phyloP scores from a whole-genome alignment of 2,329 filamentous ascomycete species.

The Claviceps monticola region DNA sequence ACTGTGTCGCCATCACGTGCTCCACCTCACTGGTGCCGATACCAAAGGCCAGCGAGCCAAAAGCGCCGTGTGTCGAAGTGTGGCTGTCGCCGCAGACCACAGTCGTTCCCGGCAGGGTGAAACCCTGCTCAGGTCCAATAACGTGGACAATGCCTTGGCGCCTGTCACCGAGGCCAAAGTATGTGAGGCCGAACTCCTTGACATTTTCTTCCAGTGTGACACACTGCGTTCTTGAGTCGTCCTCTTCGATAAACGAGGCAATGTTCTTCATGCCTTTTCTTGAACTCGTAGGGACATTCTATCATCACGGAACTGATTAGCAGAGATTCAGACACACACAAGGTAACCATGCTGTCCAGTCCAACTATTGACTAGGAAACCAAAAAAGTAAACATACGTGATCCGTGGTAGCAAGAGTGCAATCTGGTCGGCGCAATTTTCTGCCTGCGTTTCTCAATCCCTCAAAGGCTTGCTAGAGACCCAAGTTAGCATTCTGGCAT shows the following conservation, averaged over 20 bases:
- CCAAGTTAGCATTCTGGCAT: background rate
- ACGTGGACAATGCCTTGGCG: conserved; percentile 97
- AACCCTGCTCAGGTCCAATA: conserved; percentile 95
- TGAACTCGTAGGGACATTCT: conserved; percentile 89
- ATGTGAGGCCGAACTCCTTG: conserved; percentile 89
- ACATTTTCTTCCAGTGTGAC: conserved; percentile 95
- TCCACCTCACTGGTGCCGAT: conserved; percentile 98
- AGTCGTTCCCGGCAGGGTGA: conserved; percentile 92
- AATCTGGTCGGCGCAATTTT: conserved; percentile 83
- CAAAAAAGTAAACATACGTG: conserved; percentile 50
- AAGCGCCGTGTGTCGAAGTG: conserved; percentile 94
- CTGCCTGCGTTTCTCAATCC: conserved; percentile 81
- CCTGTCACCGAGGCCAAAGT: conserved; percentile 93
- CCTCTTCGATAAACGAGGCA: conserved; percentile 84
- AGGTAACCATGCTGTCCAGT: too few species aligned
- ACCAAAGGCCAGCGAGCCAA: conserved; percentile 86
- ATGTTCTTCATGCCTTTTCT: conserved; percentile 91
- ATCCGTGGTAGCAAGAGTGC: conserved; percentile 91
- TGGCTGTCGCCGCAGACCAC: conserved; percentile 97
- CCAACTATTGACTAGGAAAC: too few species aligned
- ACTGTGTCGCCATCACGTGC: conserved; percentile 94
- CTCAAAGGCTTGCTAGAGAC: conserved; percentile 78
- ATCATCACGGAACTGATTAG: conserved; percentile 8
- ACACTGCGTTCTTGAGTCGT: conserved; percentile 86
- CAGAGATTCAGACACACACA: too few species aligned